Conservation (phyloP, 1,284 basidiomycete species). For the Leccinum griseonigrum region DNA sequence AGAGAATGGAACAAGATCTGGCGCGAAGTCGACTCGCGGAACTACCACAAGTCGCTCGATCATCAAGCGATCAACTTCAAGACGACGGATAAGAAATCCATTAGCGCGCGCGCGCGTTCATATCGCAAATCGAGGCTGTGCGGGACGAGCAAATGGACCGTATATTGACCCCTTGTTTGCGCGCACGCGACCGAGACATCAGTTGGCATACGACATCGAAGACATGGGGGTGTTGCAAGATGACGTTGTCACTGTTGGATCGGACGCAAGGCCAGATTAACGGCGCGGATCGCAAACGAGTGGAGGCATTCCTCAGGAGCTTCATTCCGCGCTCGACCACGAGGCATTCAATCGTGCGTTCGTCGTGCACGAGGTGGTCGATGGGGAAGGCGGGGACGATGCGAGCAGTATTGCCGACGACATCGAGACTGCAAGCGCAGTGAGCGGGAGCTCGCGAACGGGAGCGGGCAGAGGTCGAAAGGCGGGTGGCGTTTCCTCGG, state of each 20-base stretch:
- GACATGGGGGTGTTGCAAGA: conserved; percentile 80
- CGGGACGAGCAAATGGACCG: conserved; percentile 82
- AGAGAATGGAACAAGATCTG: conserved; percentile 99
- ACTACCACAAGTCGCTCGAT: conserved; percentile 92
- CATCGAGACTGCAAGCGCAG: conserved; percentile 43
- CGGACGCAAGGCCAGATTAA: conserved; percentile 77
- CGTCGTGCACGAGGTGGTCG: conserved; percentile 42
- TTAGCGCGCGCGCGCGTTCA: conserved; percentile 76
- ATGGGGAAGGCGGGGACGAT: conserved; percentile 57
- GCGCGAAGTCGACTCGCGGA: conserved; percentile 94
- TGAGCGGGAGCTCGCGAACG: conserved; percentile 35
- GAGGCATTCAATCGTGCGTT: conserved; percentile 71
- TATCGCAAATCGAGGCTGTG: conserved; percentile 88
- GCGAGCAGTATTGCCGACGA: conserved; percentile 46
- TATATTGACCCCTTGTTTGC: conserved; percentile 74
- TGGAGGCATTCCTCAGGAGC: conserved; percentile 82
- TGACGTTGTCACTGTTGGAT: conserved; percentile 88
- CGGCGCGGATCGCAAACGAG: conserved; percentile 71
- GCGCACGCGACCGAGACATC: conserved; percentile 70
- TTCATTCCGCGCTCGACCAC: conserved; percentile 71
- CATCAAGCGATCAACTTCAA: conserved; percentile 94
- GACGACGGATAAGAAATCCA: conserved; percentile 87
- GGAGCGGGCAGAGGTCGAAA: conserved; percentile 40
- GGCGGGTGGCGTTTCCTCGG: conserved; percentile 38
- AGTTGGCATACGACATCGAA: conserved; percentile 78